A percentile compares a stretch with the other conserved stretches of the same genome.
These are phyloP conservation scores for Funneliformis mosseae DNA, from an alignment of 192 early-diverging fungal genomes.

Conservation along the genomic window DNA sequence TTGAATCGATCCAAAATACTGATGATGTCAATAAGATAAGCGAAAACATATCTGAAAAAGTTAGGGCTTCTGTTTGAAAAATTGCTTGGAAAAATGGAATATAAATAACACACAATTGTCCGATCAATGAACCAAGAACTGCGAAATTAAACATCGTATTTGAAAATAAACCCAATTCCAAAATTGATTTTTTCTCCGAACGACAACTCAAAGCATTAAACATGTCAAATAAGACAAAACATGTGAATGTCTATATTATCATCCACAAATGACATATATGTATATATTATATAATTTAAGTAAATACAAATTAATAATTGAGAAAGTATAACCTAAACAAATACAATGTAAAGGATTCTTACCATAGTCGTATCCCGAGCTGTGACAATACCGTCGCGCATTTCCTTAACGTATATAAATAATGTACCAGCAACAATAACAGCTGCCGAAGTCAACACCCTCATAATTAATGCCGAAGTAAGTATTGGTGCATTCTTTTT, in stretches of 20 bases:
- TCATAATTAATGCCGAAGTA: conserved; percentile 65
- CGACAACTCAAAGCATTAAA: conserved; percentile 94
- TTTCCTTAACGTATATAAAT: conserved; percentile 75
- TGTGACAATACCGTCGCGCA: conserved; percentile 72
- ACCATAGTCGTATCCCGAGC: conserved; percentile 90
- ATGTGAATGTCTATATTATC: conserved; percentile 82
- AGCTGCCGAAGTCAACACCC: conserved; percentile 77
- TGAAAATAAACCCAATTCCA: conserved; percentile 77
- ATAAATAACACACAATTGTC: conserved; percentile 89
- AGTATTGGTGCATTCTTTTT: conserved; percentile 79
- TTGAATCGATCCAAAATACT: conserved; percentile 88
- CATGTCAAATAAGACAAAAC: conserved; percentile 96
- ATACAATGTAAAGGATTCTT: conserved; percentile 18
- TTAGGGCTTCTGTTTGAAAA: conserved; percentile 90
- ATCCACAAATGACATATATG: too few species aligned
- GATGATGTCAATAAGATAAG: conserved; percentile 69
- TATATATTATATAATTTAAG: neutral
- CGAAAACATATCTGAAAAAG: conserved; percentile 70
- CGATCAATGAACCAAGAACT: conserved; percentile 74
- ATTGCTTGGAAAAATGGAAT: conserved; percentile 87
- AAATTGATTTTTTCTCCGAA: conserved; percentile 80
- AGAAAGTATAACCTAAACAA: neutral
- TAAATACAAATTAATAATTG: neutral
- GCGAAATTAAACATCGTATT: conserved; percentile 92
- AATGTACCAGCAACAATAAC: conserved; percentile 87